phyloP scores from a whole-genome alignment of 169 alveolate genomes.

The Plasmodium adleri region DNA sequence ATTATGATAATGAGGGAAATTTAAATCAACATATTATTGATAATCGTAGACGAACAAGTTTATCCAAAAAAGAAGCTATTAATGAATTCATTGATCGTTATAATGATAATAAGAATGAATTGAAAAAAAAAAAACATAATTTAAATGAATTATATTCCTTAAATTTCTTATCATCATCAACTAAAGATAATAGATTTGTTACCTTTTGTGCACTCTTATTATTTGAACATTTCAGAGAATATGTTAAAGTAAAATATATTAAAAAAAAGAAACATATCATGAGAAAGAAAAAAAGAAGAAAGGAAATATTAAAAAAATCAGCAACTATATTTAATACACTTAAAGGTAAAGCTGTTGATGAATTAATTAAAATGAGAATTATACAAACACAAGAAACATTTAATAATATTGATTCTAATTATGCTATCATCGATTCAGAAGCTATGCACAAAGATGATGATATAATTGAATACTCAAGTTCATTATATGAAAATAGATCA shows the following conservation, averaged over 20 bases:
- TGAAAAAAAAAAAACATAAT: constrained; percentile 33
- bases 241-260: constrained; percentile 49
- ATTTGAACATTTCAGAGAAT: constrained; percentile 66
- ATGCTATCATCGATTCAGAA: constrained; percentile 27
- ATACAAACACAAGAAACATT: constrained; percentile 55
- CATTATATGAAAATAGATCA: not conserved
- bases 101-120: not conserved
- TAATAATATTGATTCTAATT: constrained; percentile 13
- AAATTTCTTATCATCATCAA: constrained; percentile 65
- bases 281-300: constrained; percentile 72
- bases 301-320: constrained; percentile 72
- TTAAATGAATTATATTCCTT: constrained; percentile 52
- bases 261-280: constrained; percentile 55
- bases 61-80: not conserved
- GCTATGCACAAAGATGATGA: constrained; percentile 16
- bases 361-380: constrained; percentile 62
- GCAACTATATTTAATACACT: constrained; percentile 70
- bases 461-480: constrained; percentile 12
- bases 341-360: constrained; percentile 69
- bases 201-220: constrained; percentile 38
- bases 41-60: not conserved
- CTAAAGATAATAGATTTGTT: constrained; percentile 32
- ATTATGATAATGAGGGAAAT: no score
- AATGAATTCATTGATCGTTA: no score
- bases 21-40: not conserved